Conservation (phyloP, 225 moss, liverwort and hornwort genomes). For the Sphagnum tenellum region DNA sequence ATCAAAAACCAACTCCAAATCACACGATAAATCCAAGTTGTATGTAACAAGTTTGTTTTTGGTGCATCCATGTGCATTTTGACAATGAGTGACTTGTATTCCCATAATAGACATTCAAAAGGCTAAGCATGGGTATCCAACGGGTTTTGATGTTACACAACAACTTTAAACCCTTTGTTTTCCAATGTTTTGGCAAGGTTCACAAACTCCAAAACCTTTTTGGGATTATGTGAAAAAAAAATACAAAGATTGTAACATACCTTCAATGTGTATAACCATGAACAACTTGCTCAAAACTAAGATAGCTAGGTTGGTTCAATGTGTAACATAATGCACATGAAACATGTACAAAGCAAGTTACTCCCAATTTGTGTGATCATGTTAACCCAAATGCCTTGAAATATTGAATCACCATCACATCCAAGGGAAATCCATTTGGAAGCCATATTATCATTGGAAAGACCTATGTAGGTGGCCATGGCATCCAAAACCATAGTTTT, state of each 20-base stretch:
- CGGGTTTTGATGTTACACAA: background rate
- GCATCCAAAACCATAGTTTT: background rate
- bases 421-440: background rate
- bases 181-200: background rate
- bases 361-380: background rate
- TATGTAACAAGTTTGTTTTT: background rate
- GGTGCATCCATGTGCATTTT: background rate
- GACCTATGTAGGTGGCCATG: background rate
- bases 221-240: background rate
- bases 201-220: background rate
- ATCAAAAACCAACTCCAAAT: background rate
- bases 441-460: background rate
- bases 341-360: background rate
- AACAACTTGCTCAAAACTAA: background rate
- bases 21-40: background rate
- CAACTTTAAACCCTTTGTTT: background rate
- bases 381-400: background rate
- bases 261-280: background rate
- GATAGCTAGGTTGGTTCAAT: background rate
- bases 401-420: background rate
- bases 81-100: background rate
- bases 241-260: background rate
- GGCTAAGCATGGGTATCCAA: background rate
- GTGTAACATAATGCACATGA: background rate
- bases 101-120: background rate